A percentile compares a stretch with the other conserved stretches of the same genome.
Conservation (phyloP, 768 basidiomycete genomes). For the Brasilioporus rufonigricans region DNA sequence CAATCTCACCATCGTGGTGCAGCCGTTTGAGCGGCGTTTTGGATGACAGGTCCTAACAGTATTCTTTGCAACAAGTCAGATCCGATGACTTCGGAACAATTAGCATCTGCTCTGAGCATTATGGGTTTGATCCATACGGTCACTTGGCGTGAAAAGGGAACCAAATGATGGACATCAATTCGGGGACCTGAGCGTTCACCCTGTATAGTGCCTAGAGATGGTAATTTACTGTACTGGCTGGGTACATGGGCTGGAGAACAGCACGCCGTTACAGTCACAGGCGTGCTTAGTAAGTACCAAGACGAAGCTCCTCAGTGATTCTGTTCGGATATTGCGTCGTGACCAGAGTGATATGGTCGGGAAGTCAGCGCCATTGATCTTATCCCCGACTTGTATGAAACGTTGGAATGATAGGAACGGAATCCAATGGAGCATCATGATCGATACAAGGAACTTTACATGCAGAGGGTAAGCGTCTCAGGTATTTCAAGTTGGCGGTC, state of each 20-base stretch:
- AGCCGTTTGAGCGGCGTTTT: conserved; percentile 5
- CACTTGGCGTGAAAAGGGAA: background rate
- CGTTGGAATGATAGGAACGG: background rate
- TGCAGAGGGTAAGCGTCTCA: background rate
- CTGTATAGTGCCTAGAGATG: background rate
- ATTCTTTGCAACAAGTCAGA: background rate
- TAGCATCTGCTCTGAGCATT: background rate
- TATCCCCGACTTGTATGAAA: conserved; percentile 5
- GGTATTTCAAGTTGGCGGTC: conserved; percentile 17
- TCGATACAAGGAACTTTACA: background rate
- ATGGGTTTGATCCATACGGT: background rate
- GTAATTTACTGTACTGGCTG: background rate
- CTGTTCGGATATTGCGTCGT: background rate
- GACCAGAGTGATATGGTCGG: background rate
- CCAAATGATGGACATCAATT: background rate
- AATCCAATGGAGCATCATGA: background rate
- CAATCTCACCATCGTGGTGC: background rate
- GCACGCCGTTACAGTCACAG: background rate
- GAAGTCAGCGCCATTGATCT: background rate
- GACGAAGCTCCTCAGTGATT: background rate
- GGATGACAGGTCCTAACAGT: background rate
- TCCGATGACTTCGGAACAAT: background rate
- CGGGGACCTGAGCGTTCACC: background rate
- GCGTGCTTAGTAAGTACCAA: background rate
- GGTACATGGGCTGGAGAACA: background rate